phyloP scores from a whole-genome alignment of 78 protist species.

The Chrysochromulina parva region DNA sequence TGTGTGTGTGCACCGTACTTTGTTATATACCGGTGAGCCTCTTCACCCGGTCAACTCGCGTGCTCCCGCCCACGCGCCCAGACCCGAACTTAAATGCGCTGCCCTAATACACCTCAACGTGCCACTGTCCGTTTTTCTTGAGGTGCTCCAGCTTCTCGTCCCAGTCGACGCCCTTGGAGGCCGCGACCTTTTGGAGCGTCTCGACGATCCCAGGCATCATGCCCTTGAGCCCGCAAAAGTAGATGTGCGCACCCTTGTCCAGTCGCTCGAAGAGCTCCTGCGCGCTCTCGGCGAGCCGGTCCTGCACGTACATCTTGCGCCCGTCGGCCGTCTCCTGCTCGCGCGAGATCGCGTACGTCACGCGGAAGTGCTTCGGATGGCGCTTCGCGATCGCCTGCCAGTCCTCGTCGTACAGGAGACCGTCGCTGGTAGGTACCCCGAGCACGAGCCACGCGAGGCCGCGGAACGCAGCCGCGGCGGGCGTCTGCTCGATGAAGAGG shows the following conservation, averaged over 20 bases:
- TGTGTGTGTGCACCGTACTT: no score
- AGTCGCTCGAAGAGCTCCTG: background rate
- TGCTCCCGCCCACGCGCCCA: no score
- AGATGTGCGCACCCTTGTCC: constrained; percentile 36
- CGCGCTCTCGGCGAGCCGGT: background rate
- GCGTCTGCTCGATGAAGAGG: constrained; percentile 38
- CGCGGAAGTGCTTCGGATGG: constrained; percentile 8
- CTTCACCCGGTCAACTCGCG: no score
- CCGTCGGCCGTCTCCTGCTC: background rate
- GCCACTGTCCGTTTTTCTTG: constrained; percentile 32
- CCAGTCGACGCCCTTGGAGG: background rate
- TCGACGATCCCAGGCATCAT: constrained; percentile 36
- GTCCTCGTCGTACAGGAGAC: constrained; percentile 38
- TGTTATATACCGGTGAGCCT: no score
- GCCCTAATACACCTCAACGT: constrained; percentile 29
- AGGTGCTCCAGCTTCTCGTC: background rate
- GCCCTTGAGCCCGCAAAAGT: constrained; percentile 51
- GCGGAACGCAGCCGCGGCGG: constrained; percentile 4
- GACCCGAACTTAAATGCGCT: background rate
- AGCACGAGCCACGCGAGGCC: constrained; percentile 49
- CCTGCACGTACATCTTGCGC: constrained; percentile 27
- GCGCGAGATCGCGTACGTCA: constrained; percentile 19
- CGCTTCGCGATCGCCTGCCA: background rate
- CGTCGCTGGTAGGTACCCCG: constrained; percentile 17
- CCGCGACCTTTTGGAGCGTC: constrained; percentile 1